These are phyloP conservation scores for Ophiostoma ulmi DNA, from an alignment of 2,329 filamentous ascomycete genomes.

Conservation along the genomic window DNA sequence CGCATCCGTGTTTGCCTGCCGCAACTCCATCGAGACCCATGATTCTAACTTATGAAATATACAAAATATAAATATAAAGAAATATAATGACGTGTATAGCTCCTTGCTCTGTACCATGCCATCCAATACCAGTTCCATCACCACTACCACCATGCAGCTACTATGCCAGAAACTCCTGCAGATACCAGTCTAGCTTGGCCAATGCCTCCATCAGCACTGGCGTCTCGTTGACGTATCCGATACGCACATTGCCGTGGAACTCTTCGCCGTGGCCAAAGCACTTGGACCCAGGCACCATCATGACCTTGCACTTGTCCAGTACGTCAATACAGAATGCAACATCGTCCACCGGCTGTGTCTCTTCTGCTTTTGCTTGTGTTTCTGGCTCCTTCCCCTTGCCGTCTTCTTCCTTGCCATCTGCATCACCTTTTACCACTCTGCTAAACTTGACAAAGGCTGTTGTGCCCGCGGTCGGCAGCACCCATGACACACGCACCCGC, in stretches of 20 bases:
- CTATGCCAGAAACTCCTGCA: constrained; percentile 34
- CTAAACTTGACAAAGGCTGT: constrained; percentile 71
- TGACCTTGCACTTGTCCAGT: constrained; percentile 62
- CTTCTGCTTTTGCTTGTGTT: neutral
- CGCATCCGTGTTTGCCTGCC: neutral
- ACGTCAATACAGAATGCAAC: constrained; percentile 65
- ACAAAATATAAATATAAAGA: neutral
- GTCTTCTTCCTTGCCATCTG: neutral
- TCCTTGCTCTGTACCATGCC: neutral
- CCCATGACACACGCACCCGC: constrained; percentile 54
- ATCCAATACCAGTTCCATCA: neutral
- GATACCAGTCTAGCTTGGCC: constrained; percentile 42
- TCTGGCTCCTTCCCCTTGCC: neutral
- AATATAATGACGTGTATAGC: neutral
- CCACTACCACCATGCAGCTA: neutral
- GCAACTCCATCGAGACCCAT: neutral
- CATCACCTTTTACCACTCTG: no score
- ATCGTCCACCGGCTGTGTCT: constrained; percentile 58
- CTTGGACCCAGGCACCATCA: constrained; percentile 67
- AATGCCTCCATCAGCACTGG: constrained; percentile 63
- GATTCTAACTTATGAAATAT: neutral
- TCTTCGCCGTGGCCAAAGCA: constrained; percentile 65
- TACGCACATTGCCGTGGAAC: constrained; percentile 68
- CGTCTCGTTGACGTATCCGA: constrained; percentile 71
- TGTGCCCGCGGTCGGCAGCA: constrained; percentile 71